Percentiles rank a stretch among this genome's conserved stretches.
These are phyloP conservation scores for Suhomyces wounanorum DNA, from an alignment of 1,139 yeast species.

Conservation along the genomic window DNA sequence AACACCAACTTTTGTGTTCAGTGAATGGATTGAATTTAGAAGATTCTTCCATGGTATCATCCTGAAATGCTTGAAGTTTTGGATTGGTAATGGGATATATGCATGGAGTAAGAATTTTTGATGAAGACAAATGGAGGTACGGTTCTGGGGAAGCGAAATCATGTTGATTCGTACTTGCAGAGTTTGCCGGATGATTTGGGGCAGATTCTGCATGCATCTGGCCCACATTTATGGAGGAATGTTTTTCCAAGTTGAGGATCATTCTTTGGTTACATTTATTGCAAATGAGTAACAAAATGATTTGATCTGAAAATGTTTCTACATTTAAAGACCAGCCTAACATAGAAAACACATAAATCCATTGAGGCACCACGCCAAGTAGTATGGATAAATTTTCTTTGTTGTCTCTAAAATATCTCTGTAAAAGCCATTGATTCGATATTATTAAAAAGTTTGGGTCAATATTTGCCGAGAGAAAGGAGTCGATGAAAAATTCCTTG, in stretches of 20 bases:
- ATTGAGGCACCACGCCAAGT: slow-evolving; percentile 28
- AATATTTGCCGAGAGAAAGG: slow-evolving; percentile 10
- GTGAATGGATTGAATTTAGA: slow-evolving; percentile 24
- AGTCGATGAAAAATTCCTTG: slow-evolving; percentile 14
- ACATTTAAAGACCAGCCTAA: slow-evolving; percentile 42
- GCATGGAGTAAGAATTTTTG: slow-evolving; percentile 37
- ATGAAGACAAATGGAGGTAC: slow-evolving; percentile 20
- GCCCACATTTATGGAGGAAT: slow-evolving; percentile 5
- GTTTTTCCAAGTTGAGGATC: slow-evolving; percentile 24
- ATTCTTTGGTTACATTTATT: slow-evolving; percentile 39
- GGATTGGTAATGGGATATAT: slow-evolving; percentile 26
- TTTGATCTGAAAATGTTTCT: slow-evolving; percentile 30
- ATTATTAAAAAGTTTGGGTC: slow-evolving; percentile 21
- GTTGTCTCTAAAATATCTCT: slow-evolving; percentile 31
- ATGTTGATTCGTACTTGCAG: slow-evolving; percentile 1
- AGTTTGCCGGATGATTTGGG: background rate
- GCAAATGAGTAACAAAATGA: slow-evolving; percentile 38
- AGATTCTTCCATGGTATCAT: slow-evolving; percentile 13
- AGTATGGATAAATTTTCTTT: slow-evolving; percentile 35
- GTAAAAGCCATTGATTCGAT: slow-evolving; percentile 36
- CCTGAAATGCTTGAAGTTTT: slow-evolving; percentile 14
- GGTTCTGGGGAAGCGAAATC: slow-evolving; percentile 2
- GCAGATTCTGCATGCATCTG: slow-evolving; percentile 7
- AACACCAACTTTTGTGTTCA: slow-evolving; percentile 45
- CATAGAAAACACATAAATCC: slow-evolving; percentile 38